Base-by-base conservation (phyloP, 768 basidiomycete species). In the Hebeloma cylindrosporum region DNA sequence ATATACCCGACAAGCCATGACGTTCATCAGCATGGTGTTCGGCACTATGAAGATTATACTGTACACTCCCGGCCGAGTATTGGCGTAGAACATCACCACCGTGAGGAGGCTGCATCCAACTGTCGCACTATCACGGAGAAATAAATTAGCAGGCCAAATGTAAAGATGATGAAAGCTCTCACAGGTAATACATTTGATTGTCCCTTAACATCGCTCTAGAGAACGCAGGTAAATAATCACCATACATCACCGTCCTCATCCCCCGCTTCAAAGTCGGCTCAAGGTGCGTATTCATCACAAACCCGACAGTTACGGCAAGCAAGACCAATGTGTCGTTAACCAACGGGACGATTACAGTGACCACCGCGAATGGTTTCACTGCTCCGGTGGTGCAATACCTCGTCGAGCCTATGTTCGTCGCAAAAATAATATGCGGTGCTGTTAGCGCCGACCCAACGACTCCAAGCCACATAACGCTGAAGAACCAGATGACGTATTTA, bases 321-420 rank as follows among this genome's bases (percentile, higher is more conserved):
- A 66, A 67, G 7, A 67, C 60, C 30, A 52, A 38, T 1, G 61
- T 66, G 40, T 69, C 66, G 29, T 60, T 48, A 13, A 66, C 45
- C 2, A 61, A 40, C 1, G 53, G 42, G 3, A 48, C 41, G 34
- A 64, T 56, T 0, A 46, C 51, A 7, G 60, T 44, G 10, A 56
- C 49, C 5, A 41, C 46, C 9, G 51, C 43, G 30, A 52, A 62
- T 13, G 40, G 3, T 13, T 54, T 21, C 11, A 56, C 37, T 32
- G 37, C 23, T 2, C 49, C 48, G 38, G 48, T 43, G 13, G 63
- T 36, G 50, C 66, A 67, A 29, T 57, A 53, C 6, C 51, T 30
- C 3, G 60, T 60, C 2, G 51, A 43, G 3, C 57, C 61, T 7
- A 64, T 53, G 40, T 45, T 32, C 1, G 22, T 27, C 1, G 49